Evolutionary conservation across 2,329 filamentous ascomycete genomes (phyloP), one percentile per base, ranked within the genome.

Genomic region (Penicillium sp.): DNA sequence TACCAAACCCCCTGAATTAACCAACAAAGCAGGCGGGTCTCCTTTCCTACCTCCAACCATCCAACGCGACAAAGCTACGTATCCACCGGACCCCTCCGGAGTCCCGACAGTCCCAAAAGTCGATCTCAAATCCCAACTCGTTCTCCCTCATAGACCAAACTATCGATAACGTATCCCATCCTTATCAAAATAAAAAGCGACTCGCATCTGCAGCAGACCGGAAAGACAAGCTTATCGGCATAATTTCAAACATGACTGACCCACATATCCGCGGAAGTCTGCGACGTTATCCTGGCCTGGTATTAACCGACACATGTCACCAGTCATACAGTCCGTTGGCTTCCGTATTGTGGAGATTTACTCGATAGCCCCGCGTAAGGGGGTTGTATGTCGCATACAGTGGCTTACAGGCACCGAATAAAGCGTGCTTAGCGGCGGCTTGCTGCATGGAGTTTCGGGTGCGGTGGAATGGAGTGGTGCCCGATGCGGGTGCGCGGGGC

Each of bases 371-470:
- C 16, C 6, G 16, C 23, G 25, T 29, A 53, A 29, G 31, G 41
- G 23, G 33, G 8, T 21, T 16, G 3, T 23, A 5, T 19, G 19
- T 45, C 50, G 21, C 10, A 46, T 46, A 27, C 23, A 43, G 50
- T 38, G 31, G 23, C 50, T 23, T 48, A 29, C 19, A 23, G 7
- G 25, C 41, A 9, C 31, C 25, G 7, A 33, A 48, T 25, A 53
- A 53, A 11, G 25, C 43, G 43, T 39, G n/a, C 33, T 47, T 53
- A 53, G 51, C 33, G 43, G 25, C 51, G 51, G 51, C 25, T 40
- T 53, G 51, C 16, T 48, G 51, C 51, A 53, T 47, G 43, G 4
- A 23, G 33, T 53, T 19, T 53, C 43, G 43, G 43, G 43, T 39
- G 9, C 4, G 6, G 31, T 31, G 23, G 19, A 15, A 46, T 29